Base-by-base conservation (phyloP, 805 yeast genomes). In the Saccharomyces cerevisiae region DNA sequence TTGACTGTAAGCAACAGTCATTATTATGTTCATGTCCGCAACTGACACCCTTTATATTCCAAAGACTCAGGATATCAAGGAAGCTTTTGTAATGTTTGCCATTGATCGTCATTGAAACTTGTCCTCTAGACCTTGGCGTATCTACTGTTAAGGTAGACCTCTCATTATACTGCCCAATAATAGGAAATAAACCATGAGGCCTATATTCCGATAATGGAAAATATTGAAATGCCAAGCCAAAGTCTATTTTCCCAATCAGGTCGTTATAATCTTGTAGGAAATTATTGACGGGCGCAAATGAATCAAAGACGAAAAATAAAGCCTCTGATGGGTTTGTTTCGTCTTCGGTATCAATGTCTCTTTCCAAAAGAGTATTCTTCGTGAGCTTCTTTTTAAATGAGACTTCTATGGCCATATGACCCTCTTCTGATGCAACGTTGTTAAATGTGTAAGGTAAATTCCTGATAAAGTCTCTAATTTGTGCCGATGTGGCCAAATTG, bases 1-100 rank as follows among this genome's bases (percentile, higher is more conserved):
- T 64, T 1, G 67, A 57, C 51, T 79, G 77, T 32, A 75, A 65
- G 64, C 89, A 84, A 62, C 79, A 84, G 55, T 84, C 89, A 63
- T 84, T 84, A 51, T 81, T 79, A 64, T 84, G 88, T 59, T 84
- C 89, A 56, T 82, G 85, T 0, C 89, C 89, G 28, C 83, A 86
- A 53, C 84, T 76, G 1, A 79, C 75, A 0, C 78, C 83, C 47
- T 75, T 71, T 2, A 84, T 80, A 1, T 81, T 79, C 3, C 76
- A 56, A 4, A 73, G 68, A 21, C 70, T 73, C 21, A 84, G 62
- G 0, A 74, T 62, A 14, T 72, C 64, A 48, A 36, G 36, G 21
- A 50, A 50, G 14, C 29, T 50, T 10, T 21, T 21, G 14, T 26
- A 26, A 8, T 27, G 21, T 24, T 27, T 46, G 21, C 48, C 48